phyloP scores from a whole-genome alignment of 129 eudicot genomes.

The Heracleum sosnowskyi region DNA sequence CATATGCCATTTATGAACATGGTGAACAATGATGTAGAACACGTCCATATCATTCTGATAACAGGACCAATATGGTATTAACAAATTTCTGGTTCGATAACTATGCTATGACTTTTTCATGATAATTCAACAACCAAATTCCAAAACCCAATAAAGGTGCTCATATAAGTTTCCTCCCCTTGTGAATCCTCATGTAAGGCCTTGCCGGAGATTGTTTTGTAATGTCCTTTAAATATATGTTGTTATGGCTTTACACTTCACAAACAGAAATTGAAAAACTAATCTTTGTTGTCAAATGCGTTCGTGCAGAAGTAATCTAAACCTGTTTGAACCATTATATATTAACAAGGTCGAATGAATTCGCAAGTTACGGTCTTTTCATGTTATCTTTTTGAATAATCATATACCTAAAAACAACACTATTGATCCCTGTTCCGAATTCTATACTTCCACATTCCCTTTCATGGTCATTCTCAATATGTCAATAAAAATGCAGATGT shows the following conservation, averaged over 20 bases:
- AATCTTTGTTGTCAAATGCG: neutral
- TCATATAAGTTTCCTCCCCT: neutral
- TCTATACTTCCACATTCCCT: neutral
- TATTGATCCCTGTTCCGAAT: neutral
- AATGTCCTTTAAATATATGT: neutral
- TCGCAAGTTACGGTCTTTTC: neutral
- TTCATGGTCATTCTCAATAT: neutral
- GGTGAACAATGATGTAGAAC: neutral
- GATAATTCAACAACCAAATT: neutral
- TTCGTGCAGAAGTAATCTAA: neutral
- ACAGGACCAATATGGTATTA: neutral
- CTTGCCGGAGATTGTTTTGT: neutral
- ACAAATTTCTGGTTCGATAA: neutral
- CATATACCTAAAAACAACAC: neutral
- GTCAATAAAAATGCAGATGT: neutral
- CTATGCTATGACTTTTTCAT: neutral
- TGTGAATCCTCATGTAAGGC: neutral
- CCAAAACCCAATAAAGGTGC: neutral
- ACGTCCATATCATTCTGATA: neutral
- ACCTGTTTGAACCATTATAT: neutral
- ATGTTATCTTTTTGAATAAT: neutral
- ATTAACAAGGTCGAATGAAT: neutral
- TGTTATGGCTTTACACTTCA: neutral
- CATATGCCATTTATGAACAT: constrained; percentile 10
- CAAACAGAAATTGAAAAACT: neutral